phyloP scores from a whole-genome alignment of 441 rosid species.

The Erodium texanum region DNA sequence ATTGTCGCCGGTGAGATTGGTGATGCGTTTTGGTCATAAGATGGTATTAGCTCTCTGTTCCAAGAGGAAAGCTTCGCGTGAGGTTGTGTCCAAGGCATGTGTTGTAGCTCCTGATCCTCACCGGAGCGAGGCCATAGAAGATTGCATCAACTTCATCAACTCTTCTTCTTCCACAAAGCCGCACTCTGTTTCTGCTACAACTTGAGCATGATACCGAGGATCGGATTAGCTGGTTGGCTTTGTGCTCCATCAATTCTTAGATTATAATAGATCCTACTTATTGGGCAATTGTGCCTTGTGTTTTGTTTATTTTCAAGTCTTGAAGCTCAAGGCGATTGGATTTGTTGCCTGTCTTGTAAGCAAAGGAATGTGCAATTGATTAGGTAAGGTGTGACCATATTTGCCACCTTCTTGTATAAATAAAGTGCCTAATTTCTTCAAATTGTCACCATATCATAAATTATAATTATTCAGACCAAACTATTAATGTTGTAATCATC shows the following conservation, averaged over 20 bases:
- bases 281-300: background rate
- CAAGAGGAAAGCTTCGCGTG: background rate
- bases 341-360: conserved; percentile 4
- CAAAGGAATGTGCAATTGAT: conserved; percentile 2
- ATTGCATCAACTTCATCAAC: conserved; percentile 1
- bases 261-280: background rate
- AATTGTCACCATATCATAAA: too few relatives aligned
- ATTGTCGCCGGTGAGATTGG: background rate
- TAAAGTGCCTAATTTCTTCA: background rate
- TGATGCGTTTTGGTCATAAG: background rate
- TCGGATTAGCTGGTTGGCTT: background rate
- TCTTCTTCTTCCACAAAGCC: background rate
- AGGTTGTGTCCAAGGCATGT: background rate
- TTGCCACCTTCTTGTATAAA: background rate
- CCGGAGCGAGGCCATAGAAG: background rate
- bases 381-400: background rate
- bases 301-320: background rate
- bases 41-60: background rate
- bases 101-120: background rate
- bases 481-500: too few relatives aligned
- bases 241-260: background rate
- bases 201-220: too few relatives aligned
- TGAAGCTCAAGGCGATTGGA: background rate
- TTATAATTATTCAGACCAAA: too few relatives aligned
- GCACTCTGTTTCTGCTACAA: background rate